Base-by-base conservation (phyloP, 495 filamentous ascomycete genomes). In the Hyaloscypha finlandica region DNA sequence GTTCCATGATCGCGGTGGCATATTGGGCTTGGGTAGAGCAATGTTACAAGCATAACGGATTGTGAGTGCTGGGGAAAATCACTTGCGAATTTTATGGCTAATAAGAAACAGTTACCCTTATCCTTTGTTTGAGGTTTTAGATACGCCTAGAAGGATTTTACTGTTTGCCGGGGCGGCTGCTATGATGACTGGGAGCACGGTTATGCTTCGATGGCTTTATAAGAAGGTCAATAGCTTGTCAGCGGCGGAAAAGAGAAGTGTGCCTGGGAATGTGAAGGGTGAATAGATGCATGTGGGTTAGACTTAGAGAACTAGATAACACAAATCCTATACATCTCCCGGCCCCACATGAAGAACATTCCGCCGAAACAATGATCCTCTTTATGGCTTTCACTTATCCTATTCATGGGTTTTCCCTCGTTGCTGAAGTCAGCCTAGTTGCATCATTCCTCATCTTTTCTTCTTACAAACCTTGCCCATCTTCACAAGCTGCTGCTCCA, bases 21-120 rank as follows among this genome's bases (percentile, higher is more conserved):
- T 97, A 97, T 76, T 97, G 92, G 92, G 84, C 89, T 64, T 96
- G 93, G 93, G 85, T 96, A 8, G 92, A 97, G 74, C 83, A 83
- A 30, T 96, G 92, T 79, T 92, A 88, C 71, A 70, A 78, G 20
- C 78, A 84, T 61, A 96, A 96, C 70, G 90, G 91, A 73, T 93
- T 86, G 86, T 89, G 74, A 73, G 85, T 75, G 6, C 25, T 45
- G 25, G 55, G 9, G 2, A 60, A 64, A 29, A 48, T 2, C 25
- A 20, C 35, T 63, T 35, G 30, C 54, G 54, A 65, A 31, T 63
- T 22, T 32, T 67, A 63, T 61, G 69, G 20, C 72, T 75, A 64
- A 76, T 37, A 69, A 51, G 19, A 31, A 48, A 29, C 58, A 90
- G 88, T 81, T 97, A 96, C 70, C 93, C 93, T 4, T 97, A 97